Evolutionary conservation across 2,329 filamentous ascomycete species (phyloP), one percentile per base, ranked within the genome.

Genomic region (Fusarium sp.): DNA sequence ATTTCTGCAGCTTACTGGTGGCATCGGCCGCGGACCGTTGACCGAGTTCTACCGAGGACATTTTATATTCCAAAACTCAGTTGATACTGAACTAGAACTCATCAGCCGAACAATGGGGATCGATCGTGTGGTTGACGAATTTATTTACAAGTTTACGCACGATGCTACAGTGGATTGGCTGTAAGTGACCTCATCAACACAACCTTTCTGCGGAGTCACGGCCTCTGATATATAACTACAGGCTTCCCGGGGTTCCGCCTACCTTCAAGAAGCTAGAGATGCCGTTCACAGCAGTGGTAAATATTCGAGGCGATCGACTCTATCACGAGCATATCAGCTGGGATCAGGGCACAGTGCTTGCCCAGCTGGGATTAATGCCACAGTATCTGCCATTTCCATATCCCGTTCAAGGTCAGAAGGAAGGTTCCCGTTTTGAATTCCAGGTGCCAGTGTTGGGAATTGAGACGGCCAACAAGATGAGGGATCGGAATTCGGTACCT

Each of bases 31-130:
- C 22, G 83, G 84, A 2, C 82, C 83, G 1, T 83, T 95, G 11
- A 90, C 91, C 1, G 82, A 85, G 6, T 96, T 95, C 77, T 95
- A 95, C 81, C 86, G 87, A 1, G 79, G 94, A 71, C 89, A 94
- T 77, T 95, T 96, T 82, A 91, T 96, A 75, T 93, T 92, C 79
- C 89, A 86, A 67, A 96, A 95, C 71, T 89, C 93, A 0, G 85
- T 85, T 0, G 93, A 94, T 72, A 91, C 91, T 0, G 84, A 85
- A 6, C 84, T 95, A 3, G 90, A 94, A 76, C 87, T 95, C 1
- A 86, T 94, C 35, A 93, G 91, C 68, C 88, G 93, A 1, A 94
- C 92, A 0, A 84, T 94, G 0, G 93, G 93, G 0, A 87, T 92
- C 1, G 93, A 95, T 76, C 87, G 93, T 0, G 87, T 95, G 0